Conservation (phyloP, 306 rosid species). For the Nissolia schottii region DNA sequence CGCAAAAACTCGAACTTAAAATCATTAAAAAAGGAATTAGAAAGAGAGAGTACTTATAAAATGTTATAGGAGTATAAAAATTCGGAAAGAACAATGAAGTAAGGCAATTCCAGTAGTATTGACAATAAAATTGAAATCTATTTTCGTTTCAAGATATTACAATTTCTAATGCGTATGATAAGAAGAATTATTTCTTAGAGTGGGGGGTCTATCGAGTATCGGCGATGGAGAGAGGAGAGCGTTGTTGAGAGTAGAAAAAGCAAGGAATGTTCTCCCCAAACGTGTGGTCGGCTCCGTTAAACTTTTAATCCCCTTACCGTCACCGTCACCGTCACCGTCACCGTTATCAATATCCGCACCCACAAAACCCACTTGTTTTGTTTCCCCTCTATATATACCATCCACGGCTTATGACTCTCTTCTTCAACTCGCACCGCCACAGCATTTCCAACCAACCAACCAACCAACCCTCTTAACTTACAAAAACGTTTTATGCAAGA, state of each 20-base stretch:
- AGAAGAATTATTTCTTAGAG: too few relatives aligned
- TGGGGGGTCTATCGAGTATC: too few relatives aligned
- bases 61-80: too few relatives aligned
- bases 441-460: not conserved
- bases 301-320: not conserved
- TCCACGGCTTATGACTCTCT: not conserved
- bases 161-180: too few relatives aligned
- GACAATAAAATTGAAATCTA: too few relatives aligned
- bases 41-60: too few relatives aligned
- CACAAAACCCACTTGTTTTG: not conserved
- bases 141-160: too few relatives aligned
- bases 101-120: too few relatives aligned
- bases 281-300: conserved; percentile 48
- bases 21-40: too few relatives aligned
- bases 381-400: conserved; percentile 36
- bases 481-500: not conserved
- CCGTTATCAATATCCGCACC: conserved; percentile 5
- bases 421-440: not conserved
- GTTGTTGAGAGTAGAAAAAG: not conserved
- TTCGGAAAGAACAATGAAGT: too few relatives aligned
- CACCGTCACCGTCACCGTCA: conserved; percentile 19
- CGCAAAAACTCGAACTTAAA: too few relatives aligned
- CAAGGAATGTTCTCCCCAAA: conserved; percentile 29
- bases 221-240: too few relatives aligned
- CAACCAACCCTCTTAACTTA: not conserved